Conservation (phyloP, 2,329 filamentous ascomycete species). For the Cercospora beticola region DNA sequence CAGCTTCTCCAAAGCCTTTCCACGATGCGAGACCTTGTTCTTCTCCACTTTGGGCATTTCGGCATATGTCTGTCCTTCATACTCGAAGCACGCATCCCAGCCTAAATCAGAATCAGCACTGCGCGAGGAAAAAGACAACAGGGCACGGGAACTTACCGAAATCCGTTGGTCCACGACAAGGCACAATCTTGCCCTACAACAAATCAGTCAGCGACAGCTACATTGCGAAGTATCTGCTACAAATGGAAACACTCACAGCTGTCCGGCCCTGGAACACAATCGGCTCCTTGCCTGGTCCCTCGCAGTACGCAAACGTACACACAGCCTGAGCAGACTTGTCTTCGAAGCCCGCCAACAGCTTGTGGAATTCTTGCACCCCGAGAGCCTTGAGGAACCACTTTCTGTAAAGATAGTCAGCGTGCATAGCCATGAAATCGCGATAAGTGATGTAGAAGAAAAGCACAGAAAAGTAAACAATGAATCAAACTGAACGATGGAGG, state of each 20-base stretch:
- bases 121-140: neutral
- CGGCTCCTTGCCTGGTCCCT: constrained; percentile 78
- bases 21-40: constrained; percentile 91
- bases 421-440: neutral
- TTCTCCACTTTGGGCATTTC: constrained; percentile 89
- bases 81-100: constrained; percentile 97
- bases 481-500: neutral
- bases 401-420: constrained; percentile 48
- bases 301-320: constrained; percentile 91
- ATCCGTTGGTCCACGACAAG: constrained; percentile 71
- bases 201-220: constrained; percentile 15
- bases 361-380: constrained; percentile 83
- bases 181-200: constrained; percentile 73
- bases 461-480: neutral
- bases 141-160: constrained; percentile 66
- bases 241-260: constrained; percentile 55
- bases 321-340: constrained; percentile 92
- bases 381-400: constrained; percentile 91
- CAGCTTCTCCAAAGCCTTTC: constrained; percentile 81
- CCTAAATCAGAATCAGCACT: constrained; percentile 53
- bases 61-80: constrained; percentile 85
- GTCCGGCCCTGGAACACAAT: constrained; percentile 91
- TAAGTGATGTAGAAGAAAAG: neutral
- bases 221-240: neutral
- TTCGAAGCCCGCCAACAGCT: constrained; percentile 80